Conservation (phyloP, 176 grass and related monocot species). For the Cenchrus purpureus region DNA sequence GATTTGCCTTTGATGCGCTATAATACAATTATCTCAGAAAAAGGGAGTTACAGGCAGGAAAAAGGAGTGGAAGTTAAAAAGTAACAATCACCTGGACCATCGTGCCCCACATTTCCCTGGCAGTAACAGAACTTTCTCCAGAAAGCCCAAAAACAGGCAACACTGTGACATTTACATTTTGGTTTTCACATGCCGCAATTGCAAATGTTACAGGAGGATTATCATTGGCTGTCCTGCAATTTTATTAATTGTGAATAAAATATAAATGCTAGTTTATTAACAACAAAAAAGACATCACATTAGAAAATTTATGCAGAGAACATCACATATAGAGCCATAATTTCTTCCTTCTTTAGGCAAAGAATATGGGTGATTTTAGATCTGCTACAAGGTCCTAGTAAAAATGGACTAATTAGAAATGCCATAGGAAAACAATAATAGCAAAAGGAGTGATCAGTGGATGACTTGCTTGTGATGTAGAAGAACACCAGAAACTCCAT, state of each 20-base stretch:
- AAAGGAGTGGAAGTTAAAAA: slow-evolving; percentile 1
- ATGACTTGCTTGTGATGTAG: slow-evolving; percentile 97
- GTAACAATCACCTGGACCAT: slow-evolving; percentile 67
- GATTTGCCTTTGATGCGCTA: neutral
- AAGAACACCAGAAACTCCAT: slow-evolving; percentile 94
- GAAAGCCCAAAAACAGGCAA: slow-evolving; percentile 89
- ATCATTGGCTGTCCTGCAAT: slow-evolving; percentile 79
- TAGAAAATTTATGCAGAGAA: neutral
- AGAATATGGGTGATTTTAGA: slow-evolving; percentile 18
- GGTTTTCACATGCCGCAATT: slow-evolving; percentile 86
- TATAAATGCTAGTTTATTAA: slow-evolving; percentile 9
- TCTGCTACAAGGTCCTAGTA: slow-evolving; percentile 3
- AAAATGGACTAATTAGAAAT: slow-evolving; percentile 30
- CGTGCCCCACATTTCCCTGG: slow-evolving; percentile 86
- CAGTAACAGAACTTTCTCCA: slow-evolving; percentile 80
- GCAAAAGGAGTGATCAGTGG: slow-evolving; percentile 45
- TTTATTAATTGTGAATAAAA: slow-evolving; percentile 32
- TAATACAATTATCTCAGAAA: slow-evolving; percentile 17
- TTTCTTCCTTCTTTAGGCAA: neutral
- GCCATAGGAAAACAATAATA: slow-evolving; percentile 38
- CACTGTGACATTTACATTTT: slow-evolving; percentile 89
- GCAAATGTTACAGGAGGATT: slow-evolving; percentile 97
- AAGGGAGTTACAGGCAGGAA: neutral
- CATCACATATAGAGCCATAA: slow-evolving; percentile 13
- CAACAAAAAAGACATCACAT: neutral